A percentile compares a stretch with the other conserved stretches of the same genome.
These are phyloP conservation scores for Sporobolomyces pararoseus DNA, from an alignment of 768 basidiomycete genomes.

Conservation along the genomic window DNA sequence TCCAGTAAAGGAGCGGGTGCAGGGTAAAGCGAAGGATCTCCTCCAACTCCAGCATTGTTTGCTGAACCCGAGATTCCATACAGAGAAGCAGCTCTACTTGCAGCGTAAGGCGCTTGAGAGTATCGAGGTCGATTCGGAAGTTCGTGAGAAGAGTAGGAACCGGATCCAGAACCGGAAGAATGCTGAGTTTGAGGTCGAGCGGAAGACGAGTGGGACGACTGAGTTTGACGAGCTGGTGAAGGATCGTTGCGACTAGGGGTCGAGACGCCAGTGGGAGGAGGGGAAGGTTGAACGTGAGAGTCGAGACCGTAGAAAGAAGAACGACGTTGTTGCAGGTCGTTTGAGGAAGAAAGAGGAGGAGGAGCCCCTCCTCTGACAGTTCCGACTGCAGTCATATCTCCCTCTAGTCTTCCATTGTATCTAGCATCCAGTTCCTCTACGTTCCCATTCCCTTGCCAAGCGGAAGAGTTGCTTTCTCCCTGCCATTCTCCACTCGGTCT, in stretches of 20 bases:
- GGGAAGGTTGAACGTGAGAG: neutral
- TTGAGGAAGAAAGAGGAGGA: neutral
- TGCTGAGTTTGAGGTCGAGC: constrained; percentile 11
- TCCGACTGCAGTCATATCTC: neutral
- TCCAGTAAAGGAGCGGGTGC: constrained; percentile 38
- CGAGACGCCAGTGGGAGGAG: neutral
- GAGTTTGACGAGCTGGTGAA: neutral
- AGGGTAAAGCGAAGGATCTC: neutral
- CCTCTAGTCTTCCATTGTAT: neutral
- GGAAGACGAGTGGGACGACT: neutral
- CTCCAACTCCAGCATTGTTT: neutral
- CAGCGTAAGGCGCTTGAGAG: constrained; percentile 32
- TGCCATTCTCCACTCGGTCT: neutral
- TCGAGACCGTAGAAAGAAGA: constrained; percentile 39
- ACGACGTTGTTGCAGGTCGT: neutral
- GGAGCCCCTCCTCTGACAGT: neutral
- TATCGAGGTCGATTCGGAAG: constrained; percentile 19
- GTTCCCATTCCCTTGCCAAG: constrained; percentile 4
- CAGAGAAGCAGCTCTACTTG: constrained; percentile 24
- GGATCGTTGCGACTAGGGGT: neutral
- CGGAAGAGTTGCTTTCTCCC: too few species aligned
- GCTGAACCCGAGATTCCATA: constrained; percentile 23
- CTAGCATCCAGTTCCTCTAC: neutral
- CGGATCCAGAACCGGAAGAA: constrained; percentile 33
- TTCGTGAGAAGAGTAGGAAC: constrained; percentile 32